Evolutionary conservation across 768 basidiomycete species (phyloP).

Genomic region (Tephrocybe sp.): DNA sequence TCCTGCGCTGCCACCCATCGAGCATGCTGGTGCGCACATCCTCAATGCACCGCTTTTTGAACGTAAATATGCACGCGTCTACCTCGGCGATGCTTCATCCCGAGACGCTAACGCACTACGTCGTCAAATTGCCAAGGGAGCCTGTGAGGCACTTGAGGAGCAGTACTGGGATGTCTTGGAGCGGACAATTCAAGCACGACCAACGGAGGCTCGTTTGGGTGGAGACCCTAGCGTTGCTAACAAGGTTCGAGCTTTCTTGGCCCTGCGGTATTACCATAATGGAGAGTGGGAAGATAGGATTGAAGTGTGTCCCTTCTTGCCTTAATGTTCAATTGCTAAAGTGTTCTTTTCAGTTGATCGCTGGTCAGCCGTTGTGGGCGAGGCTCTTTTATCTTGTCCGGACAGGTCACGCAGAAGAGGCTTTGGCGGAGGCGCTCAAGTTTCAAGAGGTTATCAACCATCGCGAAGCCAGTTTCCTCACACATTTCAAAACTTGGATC

Average conservation of each 20-base stretch:
- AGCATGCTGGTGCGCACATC: conserved; percentile 81
- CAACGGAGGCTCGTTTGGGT: conserved; percentile 83
- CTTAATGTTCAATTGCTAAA: not conserved
- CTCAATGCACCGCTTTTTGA: conserved; percentile 79
- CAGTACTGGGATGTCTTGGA: conserved; percentile 88
- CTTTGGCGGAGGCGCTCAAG: conserved; percentile 70
- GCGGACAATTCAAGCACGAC: conserved; percentile 76
- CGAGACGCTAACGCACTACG: conserved; percentile 68
- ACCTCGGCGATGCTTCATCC: conserved; percentile 66
- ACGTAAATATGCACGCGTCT: conserved; percentile 79
- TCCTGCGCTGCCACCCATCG: conserved; percentile 69
- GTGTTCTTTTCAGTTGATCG: conserved; percentile 59
- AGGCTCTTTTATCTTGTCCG: conserved; percentile 91
- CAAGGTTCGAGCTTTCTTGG: conserved; percentile 85
- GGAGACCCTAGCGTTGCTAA: conserved; percentile 90
- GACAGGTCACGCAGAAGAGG: conserved; percentile 80
- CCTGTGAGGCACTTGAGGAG: conserved; percentile 80
- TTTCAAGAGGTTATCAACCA: conserved; percentile 72
- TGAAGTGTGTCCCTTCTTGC: conserved; percentile 56
- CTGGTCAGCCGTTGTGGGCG: conserved; percentile 91
- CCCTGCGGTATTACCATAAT: conserved; percentile 75
- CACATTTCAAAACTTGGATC: conserved; percentile 81
- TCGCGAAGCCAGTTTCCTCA: conserved; percentile 81
- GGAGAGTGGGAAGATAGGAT: conserved; percentile 88
- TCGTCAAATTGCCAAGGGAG: conserved; percentile 75